A percentile compares a stretch with the other conserved stretches of the same genome.
phyloP scores from a whole-genome alignment of 2,329 filamentous ascomycete genomes.

The Trichoderma endophyticum region DNA sequence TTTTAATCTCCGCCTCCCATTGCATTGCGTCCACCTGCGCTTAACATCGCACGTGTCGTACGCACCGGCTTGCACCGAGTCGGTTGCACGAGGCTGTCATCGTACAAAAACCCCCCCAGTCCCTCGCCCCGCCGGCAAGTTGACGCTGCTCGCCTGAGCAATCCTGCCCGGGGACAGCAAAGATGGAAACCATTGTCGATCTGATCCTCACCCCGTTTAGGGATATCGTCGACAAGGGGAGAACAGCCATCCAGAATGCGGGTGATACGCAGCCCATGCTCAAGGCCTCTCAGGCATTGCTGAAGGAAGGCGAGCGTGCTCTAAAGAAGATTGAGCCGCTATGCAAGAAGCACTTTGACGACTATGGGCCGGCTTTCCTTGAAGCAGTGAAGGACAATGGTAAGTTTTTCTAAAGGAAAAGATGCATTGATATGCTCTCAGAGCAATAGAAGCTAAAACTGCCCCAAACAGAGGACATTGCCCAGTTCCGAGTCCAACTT shows the following conservation, averaged over 20 bases:
- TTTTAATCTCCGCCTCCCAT: slow-evolving; percentile 8
- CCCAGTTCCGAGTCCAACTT: slow-evolving; percentile 45
- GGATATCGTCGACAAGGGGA: slow-evolving; percentile 52
- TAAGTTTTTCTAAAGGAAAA: slow-evolving; percentile 31
- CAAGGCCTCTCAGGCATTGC: slow-evolving; percentile 46
- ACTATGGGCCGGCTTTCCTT: slow-evolving; percentile 49
- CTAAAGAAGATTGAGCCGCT: slow-evolving; percentile 51
- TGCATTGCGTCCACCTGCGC: not conserved
- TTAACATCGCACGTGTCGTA: slow-evolving; percentile 10
- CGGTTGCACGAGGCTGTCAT: not conserved
- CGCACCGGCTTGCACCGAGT: not conserved
- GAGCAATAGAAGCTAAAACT: not conserved
- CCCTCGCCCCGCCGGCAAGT: slow-evolving; percentile 2
- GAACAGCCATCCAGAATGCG: slow-evolving; percentile 46
- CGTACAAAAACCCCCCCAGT: slow-evolving; percentile 4
- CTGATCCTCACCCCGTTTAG: slow-evolving; percentile 51
- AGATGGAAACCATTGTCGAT: slow-evolving; percentile 41
- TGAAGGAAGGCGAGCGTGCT: slow-evolving; percentile 48
- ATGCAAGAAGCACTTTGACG: slow-evolving; percentile 46
- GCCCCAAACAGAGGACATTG: slow-evolving; percentile 45
- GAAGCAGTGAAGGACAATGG: slow-evolving; percentile 53
- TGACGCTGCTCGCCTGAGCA: not conserved
- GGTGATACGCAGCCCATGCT: slow-evolving; percentile 45
- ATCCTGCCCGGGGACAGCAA: not conserved
- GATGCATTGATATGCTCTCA: not conserved